These are phyloP conservation scores for Penicillium psychrofluorescens DNA, from an alignment of 495 filamentous ascomycete genomes.

Conservation along the genomic window DNA sequence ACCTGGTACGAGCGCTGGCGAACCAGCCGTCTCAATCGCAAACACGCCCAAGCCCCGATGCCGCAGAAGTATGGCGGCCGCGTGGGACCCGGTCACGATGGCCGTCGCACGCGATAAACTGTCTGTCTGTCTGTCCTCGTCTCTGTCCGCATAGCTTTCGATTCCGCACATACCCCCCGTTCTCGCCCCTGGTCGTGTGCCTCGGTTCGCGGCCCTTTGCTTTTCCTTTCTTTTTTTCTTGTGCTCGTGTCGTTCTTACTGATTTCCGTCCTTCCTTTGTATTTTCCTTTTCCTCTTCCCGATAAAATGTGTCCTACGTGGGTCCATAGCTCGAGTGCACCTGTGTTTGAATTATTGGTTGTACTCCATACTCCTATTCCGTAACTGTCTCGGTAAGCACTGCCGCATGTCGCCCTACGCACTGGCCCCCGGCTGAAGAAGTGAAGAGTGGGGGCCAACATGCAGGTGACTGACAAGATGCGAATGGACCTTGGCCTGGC, in stretches of 20 bases:
- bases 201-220: constrained; percentile 15
- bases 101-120: constrained; percentile 27
- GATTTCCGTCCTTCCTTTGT: neutral
- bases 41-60: constrained; percentile 18
- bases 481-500: neutral
- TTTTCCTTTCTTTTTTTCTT: constrained; percentile 12
- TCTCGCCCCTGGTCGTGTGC: constrained; percentile 2
- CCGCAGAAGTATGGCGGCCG: constrained; percentile 23
- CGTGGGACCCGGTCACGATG: constrained; percentile 22
- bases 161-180: constrained; percentile 18
- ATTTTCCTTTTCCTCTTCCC: constrained; percentile 1
- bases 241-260: constrained; percentile 8
- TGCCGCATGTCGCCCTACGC: neutral
- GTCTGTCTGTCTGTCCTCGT: neutral
- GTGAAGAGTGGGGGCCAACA: neutral
- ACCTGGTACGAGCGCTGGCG: constrained; percentile 97
- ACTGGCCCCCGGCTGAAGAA: constrained; percentile 4
- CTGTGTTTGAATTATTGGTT: constrained; percentile 5
- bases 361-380: neutral
- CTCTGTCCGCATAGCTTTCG: constrained; percentile 21
- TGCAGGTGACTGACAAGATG: neutral
- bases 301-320: neutral
- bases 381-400: too few relatives aligned
- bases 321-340: neutral
- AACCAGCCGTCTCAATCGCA: constrained; percentile 56